These are phyloP conservation scores for Lentinus tigrinus DNA, from an alignment of 768 basidiomycete species.

Conservation along the genomic window DNA sequence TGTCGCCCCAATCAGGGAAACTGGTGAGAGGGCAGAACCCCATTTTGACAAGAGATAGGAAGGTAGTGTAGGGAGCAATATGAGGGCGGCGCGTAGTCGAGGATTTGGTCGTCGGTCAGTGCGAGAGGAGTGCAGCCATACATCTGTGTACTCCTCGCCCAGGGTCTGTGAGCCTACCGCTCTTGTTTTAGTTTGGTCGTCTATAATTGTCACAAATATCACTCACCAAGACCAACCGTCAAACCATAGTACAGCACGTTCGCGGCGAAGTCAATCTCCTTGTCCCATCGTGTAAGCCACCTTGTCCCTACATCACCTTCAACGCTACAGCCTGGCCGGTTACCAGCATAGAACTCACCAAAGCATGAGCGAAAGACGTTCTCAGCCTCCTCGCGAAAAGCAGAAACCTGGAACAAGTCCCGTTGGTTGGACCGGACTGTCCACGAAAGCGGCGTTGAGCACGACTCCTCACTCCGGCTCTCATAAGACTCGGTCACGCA, in stretches of 20 bases:
- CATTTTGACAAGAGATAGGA: slow-evolving; percentile 58
- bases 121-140: slow-evolving; percentile 65
- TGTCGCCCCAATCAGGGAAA: slow-evolving; percentile 31
- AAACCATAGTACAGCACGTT: slow-evolving; percentile 73
- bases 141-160: slow-evolving; percentile 90
- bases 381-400: slow-evolving; percentile 74
- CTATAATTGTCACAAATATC: neutral
- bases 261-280: slow-evolving; percentile 68
- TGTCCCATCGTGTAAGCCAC: slow-evolving; percentile 78
- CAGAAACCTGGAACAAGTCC: slow-evolving; percentile 74
- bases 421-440: slow-evolving; percentile 84
- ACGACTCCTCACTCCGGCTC: neutral
- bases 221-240: slow-evolving; percentile 70
- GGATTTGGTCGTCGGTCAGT: slow-evolving; percentile 44
- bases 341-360: slow-evolving; percentile 45
- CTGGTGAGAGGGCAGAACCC: slow-evolving; percentile 35
- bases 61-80: slow-evolving; percentile 68
- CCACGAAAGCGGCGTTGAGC: neutral
- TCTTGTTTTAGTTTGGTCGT: neutral
- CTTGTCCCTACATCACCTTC: slow-evolving; percentile 59
- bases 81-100: slow-evolving; percentile 47
- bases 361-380: slow-evolving; percentile 74
- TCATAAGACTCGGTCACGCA: slow-evolving; percentile 37
- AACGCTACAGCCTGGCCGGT: slow-evolving; percentile 5
- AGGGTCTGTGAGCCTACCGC: slow-evolving; percentile 71